Evolutionary conservation across 164 flowering plant species (phyloP).

Genomic region (Tetracentron sinense): DNA sequence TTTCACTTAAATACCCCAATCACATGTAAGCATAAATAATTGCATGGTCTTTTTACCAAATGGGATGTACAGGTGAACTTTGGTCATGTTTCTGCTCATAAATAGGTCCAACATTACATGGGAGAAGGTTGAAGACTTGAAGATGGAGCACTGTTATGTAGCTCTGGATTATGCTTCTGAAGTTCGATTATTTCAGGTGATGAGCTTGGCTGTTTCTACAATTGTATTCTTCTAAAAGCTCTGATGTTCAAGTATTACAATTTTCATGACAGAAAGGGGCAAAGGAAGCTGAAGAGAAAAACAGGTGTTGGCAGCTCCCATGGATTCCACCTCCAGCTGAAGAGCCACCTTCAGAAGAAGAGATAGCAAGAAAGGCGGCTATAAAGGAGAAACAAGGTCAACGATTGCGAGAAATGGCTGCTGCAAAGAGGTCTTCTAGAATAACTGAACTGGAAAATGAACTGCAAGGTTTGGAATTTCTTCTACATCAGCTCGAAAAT

Average conservation of each 20-base stretch:
- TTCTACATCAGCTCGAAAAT: slow-evolving; percentile 62
- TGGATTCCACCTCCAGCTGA: slow-evolving; percentile 81
- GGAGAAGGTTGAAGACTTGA: slow-evolving; percentile 98
- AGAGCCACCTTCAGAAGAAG: slow-evolving; percentile 87
- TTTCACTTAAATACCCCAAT: slow-evolving; percentile 87
- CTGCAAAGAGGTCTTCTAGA: slow-evolving; percentile 77
- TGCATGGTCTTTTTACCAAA: neutral
- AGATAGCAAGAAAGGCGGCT: slow-evolving; percentile 93
- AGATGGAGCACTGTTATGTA: slow-evolving; percentile 93
- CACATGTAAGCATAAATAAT: slow-evolving; percentile 57
- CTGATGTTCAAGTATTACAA: neutral
- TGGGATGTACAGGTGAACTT: neutral
- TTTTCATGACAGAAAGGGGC: slow-evolving; percentile 57
- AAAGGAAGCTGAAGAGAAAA: slow-evolving; percentile 83
- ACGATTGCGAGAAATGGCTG: slow-evolving; percentile 93
- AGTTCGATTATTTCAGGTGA: slow-evolving; percentile 74
- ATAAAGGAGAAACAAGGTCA: slow-evolving; percentile 90
- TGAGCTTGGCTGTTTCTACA: neutral
- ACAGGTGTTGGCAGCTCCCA: slow-evolving; percentile 90
- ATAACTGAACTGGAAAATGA: slow-evolving; percentile 86
- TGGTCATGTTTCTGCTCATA: slow-evolving; percentile 10
- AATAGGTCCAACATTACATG: slow-evolving; percentile 73
- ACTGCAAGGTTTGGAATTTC: slow-evolving; percentile 70
- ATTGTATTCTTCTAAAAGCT: neutral
- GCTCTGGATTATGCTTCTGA: slow-evolving; percentile 82